A percentile compares a stretch with the other conserved stretches of the same genome.
phyloP scores from a whole-genome alignment of 2,329 filamentous ascomycete species.

The Periconia sp. region DNA sequence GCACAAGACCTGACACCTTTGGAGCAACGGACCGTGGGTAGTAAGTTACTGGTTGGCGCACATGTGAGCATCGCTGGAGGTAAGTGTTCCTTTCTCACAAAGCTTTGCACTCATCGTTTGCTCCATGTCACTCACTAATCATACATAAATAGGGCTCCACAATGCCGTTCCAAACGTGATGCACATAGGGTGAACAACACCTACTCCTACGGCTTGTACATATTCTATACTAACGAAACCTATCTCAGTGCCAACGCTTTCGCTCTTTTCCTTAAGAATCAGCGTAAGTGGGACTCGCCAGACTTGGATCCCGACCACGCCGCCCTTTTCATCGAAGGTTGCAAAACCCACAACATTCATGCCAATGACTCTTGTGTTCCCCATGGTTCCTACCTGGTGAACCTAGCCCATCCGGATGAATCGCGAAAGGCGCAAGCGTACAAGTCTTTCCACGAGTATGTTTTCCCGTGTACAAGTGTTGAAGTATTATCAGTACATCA shows the following conservation, averaged over 20 bases:
- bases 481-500: too few species aligned
- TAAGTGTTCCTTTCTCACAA: constrained; percentile 37
- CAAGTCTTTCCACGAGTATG: constrained; percentile 71
- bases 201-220: too few species aligned
- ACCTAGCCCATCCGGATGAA: constrained; percentile 81
- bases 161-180: constrained; percentile 79
- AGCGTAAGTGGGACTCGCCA: constrained; percentile 91
- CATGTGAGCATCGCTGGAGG: constrained; percentile 91
- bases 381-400: constrained; percentile 95
- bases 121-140: background rate
- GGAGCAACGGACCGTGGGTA: constrained; percentile 66
- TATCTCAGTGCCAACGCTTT: constrained; percentile 76
- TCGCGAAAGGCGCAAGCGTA: constrained; percentile 86
- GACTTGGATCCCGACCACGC: constrained; percentile 69
- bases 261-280: constrained; percentile 92
- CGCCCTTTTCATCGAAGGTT: constrained; percentile 69
- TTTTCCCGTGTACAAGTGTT: too few species aligned
- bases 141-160: constrained; percentile 72
- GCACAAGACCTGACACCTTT: constrained; percentile 63
- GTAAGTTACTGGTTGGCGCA: constrained; percentile 86
- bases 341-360: constrained; percentile 71
- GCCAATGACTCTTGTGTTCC: constrained; percentile 76
- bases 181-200: constrained; percentile 63
- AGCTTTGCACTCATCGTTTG: too few species aligned
- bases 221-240: background rate